These are phyloP conservation scores for Crithidia expoeki DNA, from an alignment of 208 protist species.

Conservation along the genomic window DNA sequence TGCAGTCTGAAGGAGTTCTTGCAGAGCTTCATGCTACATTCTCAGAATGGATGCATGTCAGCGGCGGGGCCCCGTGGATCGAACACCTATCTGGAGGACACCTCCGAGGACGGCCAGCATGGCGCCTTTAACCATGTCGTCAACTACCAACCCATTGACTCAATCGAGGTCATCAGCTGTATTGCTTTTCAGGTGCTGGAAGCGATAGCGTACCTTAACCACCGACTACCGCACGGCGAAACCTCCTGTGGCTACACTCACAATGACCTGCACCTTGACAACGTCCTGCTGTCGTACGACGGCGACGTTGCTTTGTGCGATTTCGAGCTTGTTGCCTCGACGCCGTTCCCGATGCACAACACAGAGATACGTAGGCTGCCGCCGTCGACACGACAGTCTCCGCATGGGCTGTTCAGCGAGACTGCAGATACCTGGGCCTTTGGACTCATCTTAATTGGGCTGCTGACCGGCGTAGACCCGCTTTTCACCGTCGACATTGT, in stretches of 20 bases:
- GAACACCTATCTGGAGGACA: slow-evolving; percentile 15
- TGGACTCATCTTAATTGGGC: slow-evolving; percentile 57
- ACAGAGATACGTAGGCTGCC: slow-evolving; percentile 40
- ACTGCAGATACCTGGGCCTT: slow-evolving; percentile 74
- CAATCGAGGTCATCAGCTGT: slow-evolving; percentile 44
- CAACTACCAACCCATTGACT: slow-evolving; percentile 51
- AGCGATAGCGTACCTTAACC: slow-evolving; percentile 56
- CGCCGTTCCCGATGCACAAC: slow-evolving; percentile 21
- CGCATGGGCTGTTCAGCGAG: slow-evolving; percentile 62
- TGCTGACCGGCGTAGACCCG: slow-evolving; percentile 84
- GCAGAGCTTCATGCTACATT: slow-evolving; percentile 13
- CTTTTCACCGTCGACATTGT: slow-evolving; percentile 65
- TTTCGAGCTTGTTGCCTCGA: slow-evolving; percentile 80
- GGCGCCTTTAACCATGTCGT: slow-evolving; percentile 5
- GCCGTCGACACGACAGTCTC: slow-evolving; percentile 64
- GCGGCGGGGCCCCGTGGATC: neutral
- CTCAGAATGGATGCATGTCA: neutral
- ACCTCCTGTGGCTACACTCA: slow-evolving; percentile 69
- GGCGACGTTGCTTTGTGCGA: slow-evolving; percentile 78
- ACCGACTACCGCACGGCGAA: slow-evolving; percentile 55
- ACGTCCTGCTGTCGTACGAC: slow-evolving; percentile 58
- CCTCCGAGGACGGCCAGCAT: slow-evolving; percentile 1
- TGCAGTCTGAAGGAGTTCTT: slow-evolving; percentile 75
- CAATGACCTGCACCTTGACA: slow-evolving; percentile 87
- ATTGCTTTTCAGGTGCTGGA: slow-evolving; percentile 75